Conservation (phyloP, 1,284 basidiomycete species). For the Cryptococcus sp. region DNA sequence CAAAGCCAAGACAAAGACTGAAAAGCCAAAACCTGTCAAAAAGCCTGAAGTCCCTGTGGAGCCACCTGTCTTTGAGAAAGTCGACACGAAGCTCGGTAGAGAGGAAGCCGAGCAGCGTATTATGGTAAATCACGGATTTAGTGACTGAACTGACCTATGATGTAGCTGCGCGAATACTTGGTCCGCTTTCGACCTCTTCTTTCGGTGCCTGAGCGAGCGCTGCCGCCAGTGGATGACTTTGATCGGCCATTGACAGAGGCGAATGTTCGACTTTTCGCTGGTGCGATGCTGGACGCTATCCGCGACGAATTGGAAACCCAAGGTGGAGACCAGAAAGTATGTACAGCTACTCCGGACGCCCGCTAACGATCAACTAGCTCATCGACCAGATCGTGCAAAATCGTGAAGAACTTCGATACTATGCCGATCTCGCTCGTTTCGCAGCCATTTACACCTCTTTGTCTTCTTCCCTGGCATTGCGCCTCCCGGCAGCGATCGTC, state of each 20-base stretch:
- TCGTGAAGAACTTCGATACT: conserved; percentile 47
- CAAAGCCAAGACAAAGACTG: background rate
- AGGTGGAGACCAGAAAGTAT: conserved; percentile 24
- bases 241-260: conserved; percentile 46
- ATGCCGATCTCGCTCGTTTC: conserved; percentile 47
- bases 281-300: conserved; percentile 41
- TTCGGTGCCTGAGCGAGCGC: conserved; percentile 38
- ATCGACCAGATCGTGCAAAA: conserved; percentile 22
- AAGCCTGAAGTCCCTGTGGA: conserved; percentile 17
- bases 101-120: conserved; percentile 37
- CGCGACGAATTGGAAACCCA: conserved; percentile 22
- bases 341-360: background rate
- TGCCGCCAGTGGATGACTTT: conserved; percentile 46
- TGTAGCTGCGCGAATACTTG: conserved; percentile 44
- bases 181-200: conserved; percentile 37
- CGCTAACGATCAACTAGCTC: conserved; percentile 14
- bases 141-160: background rate
- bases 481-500: conserved; percentile 18
- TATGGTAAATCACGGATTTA: conserved; percentile 17
- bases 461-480: conserved; percentile 23
- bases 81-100: conserved; percentile 26
- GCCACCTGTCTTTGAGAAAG: conserved; percentile 32
- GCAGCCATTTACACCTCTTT: conserved; percentile 31
- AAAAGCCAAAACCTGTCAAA: conserved; percentile 4
- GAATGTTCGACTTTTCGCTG: conserved; percentile 37